These are phyloP conservation scores for Daphne laureola DNA, from an alignment of 441 rosid species.

Conservation along the genomic window DNA sequence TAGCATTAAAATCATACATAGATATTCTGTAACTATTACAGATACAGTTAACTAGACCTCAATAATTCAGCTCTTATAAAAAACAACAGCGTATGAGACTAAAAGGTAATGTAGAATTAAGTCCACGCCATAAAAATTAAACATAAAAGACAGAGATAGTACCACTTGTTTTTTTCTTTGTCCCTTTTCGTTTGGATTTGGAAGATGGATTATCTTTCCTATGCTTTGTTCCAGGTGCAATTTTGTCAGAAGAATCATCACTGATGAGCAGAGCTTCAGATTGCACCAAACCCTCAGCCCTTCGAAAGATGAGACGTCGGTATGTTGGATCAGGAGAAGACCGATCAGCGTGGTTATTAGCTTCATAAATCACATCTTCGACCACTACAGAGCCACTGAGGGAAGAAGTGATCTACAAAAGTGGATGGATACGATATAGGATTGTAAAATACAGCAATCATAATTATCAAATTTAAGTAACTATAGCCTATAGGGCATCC, in stretches of 20 bases:
- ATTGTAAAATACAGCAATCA: constrained; percentile 6
- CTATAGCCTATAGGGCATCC: too few species aligned
- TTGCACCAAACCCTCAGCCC: constrained; percentile 74
- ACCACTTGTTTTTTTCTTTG: constrained; percentile 43
- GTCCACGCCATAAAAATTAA: neutral
- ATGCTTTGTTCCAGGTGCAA: constrained; percentile 23
- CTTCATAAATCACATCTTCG: constrained; percentile 83
- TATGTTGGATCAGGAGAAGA: constrained; percentile 47
- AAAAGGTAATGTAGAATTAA: neutral
- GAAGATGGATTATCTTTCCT: constrained; percentile 32
- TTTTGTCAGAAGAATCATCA: constrained; percentile 26
- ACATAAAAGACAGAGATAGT: constrained; percentile 10
- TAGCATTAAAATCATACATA: constrained; percentile 6
- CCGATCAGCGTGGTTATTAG: constrained; percentile 32
- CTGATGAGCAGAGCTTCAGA: constrained; percentile 76
- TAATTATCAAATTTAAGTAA: neutral
- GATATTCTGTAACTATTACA: too few species aligned
- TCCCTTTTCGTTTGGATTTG: constrained; percentile 43
- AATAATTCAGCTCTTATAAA: too few species aligned
- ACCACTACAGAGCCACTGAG: constrained; percentile 60
- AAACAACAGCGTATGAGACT: neutral
- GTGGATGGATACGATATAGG: constrained; percentile 2
- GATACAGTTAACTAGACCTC: too few species aligned
- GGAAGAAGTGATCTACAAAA: constrained; percentile 58
- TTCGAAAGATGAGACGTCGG: constrained; percentile 83